Conservation (phyloP, 1,139 yeast genomes). For the Ogataea hybrid region DNA sequence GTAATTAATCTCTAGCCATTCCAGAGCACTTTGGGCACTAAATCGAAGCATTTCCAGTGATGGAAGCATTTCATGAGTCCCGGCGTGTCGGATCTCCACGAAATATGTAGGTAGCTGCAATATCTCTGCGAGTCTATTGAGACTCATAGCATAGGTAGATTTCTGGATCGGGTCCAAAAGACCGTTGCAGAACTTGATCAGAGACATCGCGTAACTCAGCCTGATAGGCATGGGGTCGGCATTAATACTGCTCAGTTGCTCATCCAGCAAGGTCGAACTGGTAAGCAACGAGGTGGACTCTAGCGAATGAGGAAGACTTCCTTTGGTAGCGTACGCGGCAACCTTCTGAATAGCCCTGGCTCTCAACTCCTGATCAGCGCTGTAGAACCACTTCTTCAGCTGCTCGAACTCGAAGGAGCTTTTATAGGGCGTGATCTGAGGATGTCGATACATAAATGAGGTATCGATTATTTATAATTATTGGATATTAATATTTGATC, state of each 20-base stretch:
- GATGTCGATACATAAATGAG: constrained; percentile 18
- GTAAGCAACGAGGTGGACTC: constrained; percentile 68
- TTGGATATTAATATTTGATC: not conserved
- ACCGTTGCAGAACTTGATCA: constrained; percentile 90
- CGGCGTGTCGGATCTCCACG: constrained; percentile 87
- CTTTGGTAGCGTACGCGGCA: constrained; percentile 60
- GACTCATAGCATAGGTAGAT: constrained; percentile 73
- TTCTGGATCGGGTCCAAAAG: constrained; percentile 84
- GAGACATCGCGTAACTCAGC: constrained; percentile 68
- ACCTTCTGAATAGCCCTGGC: constrained; percentile 58
- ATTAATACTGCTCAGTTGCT: constrained; percentile 28
- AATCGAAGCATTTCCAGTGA: constrained; percentile 61
- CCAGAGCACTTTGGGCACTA: constrained; percentile 58
- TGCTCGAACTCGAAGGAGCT: constrained; percentile 49
- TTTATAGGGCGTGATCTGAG: constrained; percentile 47
- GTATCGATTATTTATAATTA: not conserved
- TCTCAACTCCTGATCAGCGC: constrained; percentile 34
- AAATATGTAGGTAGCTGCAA: constrained; percentile 75
- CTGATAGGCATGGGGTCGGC: constrained; percentile 33
- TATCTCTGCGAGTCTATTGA: constrained; percentile 69
- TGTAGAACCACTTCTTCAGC: too few relatives aligned
- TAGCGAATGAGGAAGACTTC: constrained; percentile 75
- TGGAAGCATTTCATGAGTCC: constrained; percentile 88
- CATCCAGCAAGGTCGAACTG: constrained; percentile 51
- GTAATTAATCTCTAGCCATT: constrained; percentile 73